Base-by-base conservation (phyloP, 2,329 filamentous ascomycete genomes). In the Penicillium expansum region DNA sequence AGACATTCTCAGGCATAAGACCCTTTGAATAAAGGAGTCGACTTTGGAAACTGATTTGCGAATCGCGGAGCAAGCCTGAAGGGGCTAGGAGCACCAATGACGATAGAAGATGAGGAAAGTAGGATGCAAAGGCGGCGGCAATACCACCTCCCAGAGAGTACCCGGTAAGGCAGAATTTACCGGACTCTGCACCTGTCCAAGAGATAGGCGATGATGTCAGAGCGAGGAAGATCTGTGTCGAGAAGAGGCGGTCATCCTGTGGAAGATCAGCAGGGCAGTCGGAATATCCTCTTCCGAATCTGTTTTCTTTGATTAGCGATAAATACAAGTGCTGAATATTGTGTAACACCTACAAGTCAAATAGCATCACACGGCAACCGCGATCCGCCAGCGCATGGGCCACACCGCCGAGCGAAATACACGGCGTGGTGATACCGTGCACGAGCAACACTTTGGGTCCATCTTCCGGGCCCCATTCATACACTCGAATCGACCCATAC, bases 81-180 rank as follows among this genome's bases (percentile, higher is more conserved):
- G 92, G 91, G 0, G 91, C 91, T 41, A 97, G 82, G 6, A 96
- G 82, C 11, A 94, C 80, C 22, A 97, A 79, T 10, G 82, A 84
- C 13, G 82, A 80, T 14, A 96, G 80, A 55, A 93, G 77, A 47
- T 83, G 74, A 0, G 89, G 84, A 67, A 91, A 90, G 68, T 85
- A 85, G 1, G 83, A 81, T 1, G 89, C 83, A 68, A 94, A 93
- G 20, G 85, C 80, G 10, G 85, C 86, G 1, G 83, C 82, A 39
- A 95, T 82, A 14, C 87, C 89, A 35, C 91, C 91, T 44, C 91
- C 91, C 0, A 96, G 80, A 0, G 88, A 92, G 72, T 94, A 95
- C 2, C 91, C 91, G 4, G 92, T 75, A 6, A 95, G 76, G 58
- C 86, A 84, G 71, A 94, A 93, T 51, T 79, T 80, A 8, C 76